phyloP scores from a whole-genome alignment of 306 rosid genomes.

The Trifolium pratense region DNA sequence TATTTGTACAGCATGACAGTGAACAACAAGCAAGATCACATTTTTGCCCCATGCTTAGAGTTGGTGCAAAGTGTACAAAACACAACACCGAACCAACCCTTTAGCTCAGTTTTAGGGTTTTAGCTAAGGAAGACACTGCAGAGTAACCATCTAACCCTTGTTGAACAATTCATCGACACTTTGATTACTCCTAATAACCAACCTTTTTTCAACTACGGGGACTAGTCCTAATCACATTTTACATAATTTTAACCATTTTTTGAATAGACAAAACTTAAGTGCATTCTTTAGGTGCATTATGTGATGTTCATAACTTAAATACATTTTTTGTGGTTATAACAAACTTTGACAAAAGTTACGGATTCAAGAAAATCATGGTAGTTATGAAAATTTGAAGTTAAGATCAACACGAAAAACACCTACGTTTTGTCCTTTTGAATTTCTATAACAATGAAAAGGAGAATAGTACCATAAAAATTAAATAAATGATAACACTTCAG shows the following conservation, averaged over 20 bases:
- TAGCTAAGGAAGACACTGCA: neutral
- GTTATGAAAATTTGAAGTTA: no score
- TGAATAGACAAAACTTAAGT: no score
- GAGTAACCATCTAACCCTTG: neutral
- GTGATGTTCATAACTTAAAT: no score
- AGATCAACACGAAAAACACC: no score
- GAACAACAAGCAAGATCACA: neutral
- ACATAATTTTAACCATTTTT: neutral
- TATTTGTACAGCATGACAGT: constrained; percentile 12
- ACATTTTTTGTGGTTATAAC: no score
- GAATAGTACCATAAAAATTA: neutral
- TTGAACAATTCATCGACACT: neutral
- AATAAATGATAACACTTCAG: neutral
- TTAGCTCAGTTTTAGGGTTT: neutral
- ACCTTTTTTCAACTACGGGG: neutral
- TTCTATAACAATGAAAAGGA: neutral
- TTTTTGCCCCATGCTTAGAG: neutral
- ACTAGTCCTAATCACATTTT: neutral
- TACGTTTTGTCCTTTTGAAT: neutral
- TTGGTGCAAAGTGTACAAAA: constrained; percentile 9
- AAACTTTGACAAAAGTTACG: no score
- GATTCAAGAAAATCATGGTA: no score
- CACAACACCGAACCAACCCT: neutral
- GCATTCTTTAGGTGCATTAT: no score
- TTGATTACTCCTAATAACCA: constrained; percentile 1